Evolutionary conservation across 805 yeast species (phyloP).

Genomic region (Myxozyma geophila): DNA sequence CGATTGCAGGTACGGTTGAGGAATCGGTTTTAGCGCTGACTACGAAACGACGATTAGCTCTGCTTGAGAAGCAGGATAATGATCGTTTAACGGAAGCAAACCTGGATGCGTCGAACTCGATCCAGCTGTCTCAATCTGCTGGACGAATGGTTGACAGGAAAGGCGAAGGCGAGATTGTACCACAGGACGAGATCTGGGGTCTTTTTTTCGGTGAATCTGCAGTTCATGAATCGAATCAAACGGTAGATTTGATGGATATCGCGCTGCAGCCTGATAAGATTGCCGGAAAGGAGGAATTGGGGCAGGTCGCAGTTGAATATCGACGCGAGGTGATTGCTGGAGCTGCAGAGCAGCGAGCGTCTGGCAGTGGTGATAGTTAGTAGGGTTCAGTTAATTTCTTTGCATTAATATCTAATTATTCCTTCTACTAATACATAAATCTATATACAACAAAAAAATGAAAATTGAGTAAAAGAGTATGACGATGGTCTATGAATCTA

Average conservation of each 20-base stretch:
- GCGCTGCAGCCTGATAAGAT: constrained; percentile 15
- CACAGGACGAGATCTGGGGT: constrained; percentile 63
- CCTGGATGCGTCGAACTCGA: constrained; percentile 55
- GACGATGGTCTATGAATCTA: neutral
- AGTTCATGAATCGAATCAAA: constrained; percentile 10
- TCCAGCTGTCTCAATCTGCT: constrained; percentile 58
- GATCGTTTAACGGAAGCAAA: constrained; percentile 42
- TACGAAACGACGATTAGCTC: constrained; percentile 59
- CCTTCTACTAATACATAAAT: no score
- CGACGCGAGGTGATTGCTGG: constrained; percentile 19
- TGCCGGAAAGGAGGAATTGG: constrained; percentile 2
- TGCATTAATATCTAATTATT: no score
- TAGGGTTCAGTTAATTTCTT: neutral
- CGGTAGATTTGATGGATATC: constrained; percentile 11
- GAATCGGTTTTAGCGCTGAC: constrained; percentile 78
- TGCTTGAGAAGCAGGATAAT: constrained; percentile 18
- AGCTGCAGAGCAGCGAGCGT: constrained; percentile 30
- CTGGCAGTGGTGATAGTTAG: neutral
- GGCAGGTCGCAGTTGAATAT: constrained; percentile 14
- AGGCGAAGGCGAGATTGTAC: constrained; percentile 63
- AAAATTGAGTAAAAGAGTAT: no score
- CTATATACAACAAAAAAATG: neutral
- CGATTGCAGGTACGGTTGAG: constrained; percentile 82
- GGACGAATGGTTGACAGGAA: constrained; percentile 54
- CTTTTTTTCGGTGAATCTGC: constrained; percentile 53